phyloP scores from a whole-genome alignment of 2,329 filamentous ascomycete species.

The Helminthosporium solani region DNA sequence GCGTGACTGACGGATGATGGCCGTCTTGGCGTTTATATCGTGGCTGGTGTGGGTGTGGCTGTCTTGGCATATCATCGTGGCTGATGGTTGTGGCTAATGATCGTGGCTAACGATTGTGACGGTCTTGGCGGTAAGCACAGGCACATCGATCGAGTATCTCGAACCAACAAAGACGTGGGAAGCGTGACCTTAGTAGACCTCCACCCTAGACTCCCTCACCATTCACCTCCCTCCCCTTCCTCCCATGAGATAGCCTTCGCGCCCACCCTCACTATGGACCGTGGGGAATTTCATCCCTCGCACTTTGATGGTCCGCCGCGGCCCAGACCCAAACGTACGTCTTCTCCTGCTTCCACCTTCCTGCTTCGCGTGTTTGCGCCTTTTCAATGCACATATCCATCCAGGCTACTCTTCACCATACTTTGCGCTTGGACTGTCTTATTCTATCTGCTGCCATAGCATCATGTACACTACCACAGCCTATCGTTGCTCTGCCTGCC shows the following conservation, averaged over 20 bases:
- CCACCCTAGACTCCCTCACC: background rate
- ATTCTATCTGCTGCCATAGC: no score
- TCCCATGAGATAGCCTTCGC: background rate
- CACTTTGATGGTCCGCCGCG: conserved; percentile 37
- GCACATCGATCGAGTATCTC: background rate
- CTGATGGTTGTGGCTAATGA: background rate
- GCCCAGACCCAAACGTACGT: conserved; percentile 41
- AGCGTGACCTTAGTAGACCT: no score
- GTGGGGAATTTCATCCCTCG: conserved; percentile 37
- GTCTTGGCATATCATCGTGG: no score
- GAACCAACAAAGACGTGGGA: background rate
- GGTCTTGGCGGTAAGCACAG: background rate
- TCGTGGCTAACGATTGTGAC: background rate
- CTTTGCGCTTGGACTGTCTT: no score
- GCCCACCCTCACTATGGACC: conserved; percentile 30
- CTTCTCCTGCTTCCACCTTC: no score
- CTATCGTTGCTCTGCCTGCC: no score
- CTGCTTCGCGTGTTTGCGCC: no score
- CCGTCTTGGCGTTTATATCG: conserved; percentile 3
- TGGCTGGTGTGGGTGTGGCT: conserved; percentile 13
- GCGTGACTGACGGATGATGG: no score
- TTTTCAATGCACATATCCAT: no score
- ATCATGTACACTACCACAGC: no score
- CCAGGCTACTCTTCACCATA: no score
- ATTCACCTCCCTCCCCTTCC: background rate